Evolutionary conservation across 2,329 filamentous ascomycete species (phyloP).

Genomic region (Pestalotiopsis sp.): DNA sequence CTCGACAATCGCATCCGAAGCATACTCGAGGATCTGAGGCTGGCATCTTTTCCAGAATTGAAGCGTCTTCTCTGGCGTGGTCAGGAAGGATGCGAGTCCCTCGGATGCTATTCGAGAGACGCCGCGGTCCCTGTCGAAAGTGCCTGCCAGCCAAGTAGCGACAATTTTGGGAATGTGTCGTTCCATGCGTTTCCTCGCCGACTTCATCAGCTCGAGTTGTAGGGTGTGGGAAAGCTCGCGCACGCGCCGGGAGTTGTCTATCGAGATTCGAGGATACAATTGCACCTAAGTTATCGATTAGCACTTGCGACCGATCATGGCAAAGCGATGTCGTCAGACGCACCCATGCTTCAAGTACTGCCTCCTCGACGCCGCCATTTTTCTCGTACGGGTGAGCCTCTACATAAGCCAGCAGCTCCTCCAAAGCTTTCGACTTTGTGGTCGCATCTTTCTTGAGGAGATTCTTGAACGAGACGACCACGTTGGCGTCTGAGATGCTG

Average conservation of each 20-base stretch:
- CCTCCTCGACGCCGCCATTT: conserved; percentile 72
- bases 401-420: conserved; percentile 75
- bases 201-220: conserved; percentile 65
- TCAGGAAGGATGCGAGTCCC: conserved; percentile 75
- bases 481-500: conserved; percentile 75
- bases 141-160: conserved; percentile 87
- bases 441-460: conserved; percentile 89
- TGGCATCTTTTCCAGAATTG: conserved; percentile 84
- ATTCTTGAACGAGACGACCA: conserved; percentile 91
- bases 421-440: conserved; percentile 87
- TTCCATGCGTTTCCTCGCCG: conserved; percentile 80
- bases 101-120: conserved; percentile 78
- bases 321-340: conserved; percentile 8
- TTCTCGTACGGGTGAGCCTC: conserved; percentile 54
- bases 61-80: conserved; percentile 75
- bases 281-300: conserved; percentile 61
- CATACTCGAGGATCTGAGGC: conserved; percentile 78
- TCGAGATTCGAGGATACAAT: conserved; percentile 85
- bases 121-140: conserved; percentile 81
- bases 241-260: conserved; percentile 85
- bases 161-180: conserved; percentile 76
- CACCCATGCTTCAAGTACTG: conserved; percentile 88
- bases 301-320: conserved; percentile 3
- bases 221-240: conserved; percentile 82
- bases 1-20: conserved; percentile 78